phyloP scores from a whole-genome alignment of 2,329 filamentous ascomycete genomes.

The Aspergillus hiratsukae region DNA sequence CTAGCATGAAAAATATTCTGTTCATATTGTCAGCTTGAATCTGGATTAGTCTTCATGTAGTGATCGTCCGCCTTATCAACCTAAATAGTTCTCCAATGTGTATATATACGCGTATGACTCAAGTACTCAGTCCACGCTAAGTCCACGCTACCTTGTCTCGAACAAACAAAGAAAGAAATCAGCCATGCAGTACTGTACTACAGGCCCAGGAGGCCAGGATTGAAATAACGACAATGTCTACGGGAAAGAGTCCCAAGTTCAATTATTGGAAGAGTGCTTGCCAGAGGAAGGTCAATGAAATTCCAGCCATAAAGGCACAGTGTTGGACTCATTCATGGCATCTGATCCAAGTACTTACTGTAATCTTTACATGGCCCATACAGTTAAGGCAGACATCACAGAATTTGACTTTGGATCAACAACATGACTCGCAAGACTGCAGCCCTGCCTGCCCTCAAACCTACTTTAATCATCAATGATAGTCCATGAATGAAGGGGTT shows the following conservation, averaged over 20 bases:
- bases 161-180: background rate
- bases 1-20: no score
- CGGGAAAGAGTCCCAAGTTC: constrained; percentile 13
- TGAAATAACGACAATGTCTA: background rate
- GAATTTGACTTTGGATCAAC: no score
- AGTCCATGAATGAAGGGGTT: background rate
- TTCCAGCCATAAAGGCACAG: background rate
- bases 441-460: background rate
- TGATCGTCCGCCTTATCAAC: background rate
- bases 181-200: background rate
- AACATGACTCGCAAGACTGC: background rate
- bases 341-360: background rate
- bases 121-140: no score
- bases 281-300: background rate
- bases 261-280: background rate
- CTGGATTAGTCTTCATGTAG: background rate
- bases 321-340: background rate
- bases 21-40: background rate
- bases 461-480: background rate
- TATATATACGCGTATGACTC: background rate
- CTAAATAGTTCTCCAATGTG: background rate
- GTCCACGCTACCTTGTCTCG: background rate
- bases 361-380: background rate
- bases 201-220: no score
- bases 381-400: background rate